These are phyloP conservation scores for Pugionium dolabratum DNA, from an alignment of 345 rosid species.

Conservation along the genomic window DNA sequence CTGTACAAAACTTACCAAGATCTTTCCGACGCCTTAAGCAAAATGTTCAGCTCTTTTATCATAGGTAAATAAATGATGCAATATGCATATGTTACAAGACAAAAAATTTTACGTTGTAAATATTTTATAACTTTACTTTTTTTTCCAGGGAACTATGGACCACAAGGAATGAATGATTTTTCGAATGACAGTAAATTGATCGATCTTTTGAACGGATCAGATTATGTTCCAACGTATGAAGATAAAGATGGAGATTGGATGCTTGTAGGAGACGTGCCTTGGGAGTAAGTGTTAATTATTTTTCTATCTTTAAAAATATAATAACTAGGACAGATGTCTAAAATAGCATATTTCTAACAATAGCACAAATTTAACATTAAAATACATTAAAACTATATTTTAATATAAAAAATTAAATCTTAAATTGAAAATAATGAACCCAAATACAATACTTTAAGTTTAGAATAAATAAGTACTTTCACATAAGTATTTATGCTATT, in stretches of 20 bases:
- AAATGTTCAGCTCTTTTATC: constrained; percentile 85
- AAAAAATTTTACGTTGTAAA: too few species aligned
- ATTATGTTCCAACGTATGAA: constrained; percentile 63
- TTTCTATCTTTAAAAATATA: too few species aligned
- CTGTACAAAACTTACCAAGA: constrained; percentile 68
- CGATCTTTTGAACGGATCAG: constrained; percentile 73
- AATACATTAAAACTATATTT: too few species aligned
- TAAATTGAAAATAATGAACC: too few species aligned
- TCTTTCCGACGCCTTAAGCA: constrained; percentile 66
- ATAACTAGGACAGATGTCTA: too few species aligned
- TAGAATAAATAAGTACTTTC: too few species aligned
- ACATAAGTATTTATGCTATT: too few species aligned
- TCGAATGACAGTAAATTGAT: constrained; percentile 80
- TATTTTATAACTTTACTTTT: background rate
- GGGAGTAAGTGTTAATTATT: constrained; percentile 42
- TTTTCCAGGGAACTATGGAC: constrained; percentile 62
- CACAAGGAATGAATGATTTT: constrained; percentile 77
- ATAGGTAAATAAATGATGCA: constrained; percentile 45
- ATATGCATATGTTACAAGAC: background rate
- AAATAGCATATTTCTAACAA: constrained; percentile 35
- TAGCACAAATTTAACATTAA: too few species aligned
- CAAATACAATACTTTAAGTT: too few species aligned
- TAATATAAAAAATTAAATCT: too few species aligned
- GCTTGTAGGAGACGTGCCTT: too few species aligned
- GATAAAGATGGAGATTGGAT: too few species aligned